Conservation (phyloP, 2,329 filamentous ascomycete species). For the Berkeleyomyces rouxiae region DNA sequence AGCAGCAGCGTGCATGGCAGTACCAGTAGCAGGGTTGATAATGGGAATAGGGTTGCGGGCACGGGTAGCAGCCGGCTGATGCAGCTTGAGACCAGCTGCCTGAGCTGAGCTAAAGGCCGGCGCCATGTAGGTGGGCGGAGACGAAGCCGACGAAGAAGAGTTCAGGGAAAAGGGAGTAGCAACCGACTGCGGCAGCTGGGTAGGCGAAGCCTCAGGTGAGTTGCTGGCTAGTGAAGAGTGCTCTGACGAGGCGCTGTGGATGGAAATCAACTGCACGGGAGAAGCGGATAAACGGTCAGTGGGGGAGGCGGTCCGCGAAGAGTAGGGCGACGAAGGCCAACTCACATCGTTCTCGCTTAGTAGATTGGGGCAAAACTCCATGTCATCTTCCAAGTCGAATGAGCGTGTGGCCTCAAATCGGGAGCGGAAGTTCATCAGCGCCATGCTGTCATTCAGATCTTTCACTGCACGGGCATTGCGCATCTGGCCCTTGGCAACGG, state of each 20-base stretch:
- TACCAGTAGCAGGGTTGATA: constrained; percentile 84
- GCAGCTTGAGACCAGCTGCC: constrained; percentile 56
- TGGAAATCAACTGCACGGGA: constrained; percentile 59
- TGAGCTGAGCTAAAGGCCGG: constrained; percentile 50
- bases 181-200: constrained; percentile 70
- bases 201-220: constrained; percentile 79
- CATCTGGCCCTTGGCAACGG: constrained; percentile 65
- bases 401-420: constrained; percentile 84
- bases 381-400: constrained; percentile 89
- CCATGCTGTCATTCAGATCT: constrained; percentile 53
- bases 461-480: constrained; percentile 63
- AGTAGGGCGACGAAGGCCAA: constrained; percentile 18
- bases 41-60: constrained; percentile 93
- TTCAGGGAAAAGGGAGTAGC: constrained; percentile 61
- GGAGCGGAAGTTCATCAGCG: constrained; percentile 61
- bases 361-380: constrained; percentile 86
- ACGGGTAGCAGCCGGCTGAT: constrained; percentile 79
- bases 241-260: constrained; percentile 85
- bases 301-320: constrained; percentile 15
- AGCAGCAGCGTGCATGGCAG: constrained; percentile 45
- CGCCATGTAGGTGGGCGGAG: constrained; percentile 42
- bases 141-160: constrained; percentile 25
- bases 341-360: constrained; percentile 87
- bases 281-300: constrained; percentile 20
- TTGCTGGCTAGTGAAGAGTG: constrained; percentile 89